Evolutionary conservation across 257 asterid genomes (phyloP), one percentile per base, ranked within the genome.

Genomic region (Solanum appendiculatum): DNA sequence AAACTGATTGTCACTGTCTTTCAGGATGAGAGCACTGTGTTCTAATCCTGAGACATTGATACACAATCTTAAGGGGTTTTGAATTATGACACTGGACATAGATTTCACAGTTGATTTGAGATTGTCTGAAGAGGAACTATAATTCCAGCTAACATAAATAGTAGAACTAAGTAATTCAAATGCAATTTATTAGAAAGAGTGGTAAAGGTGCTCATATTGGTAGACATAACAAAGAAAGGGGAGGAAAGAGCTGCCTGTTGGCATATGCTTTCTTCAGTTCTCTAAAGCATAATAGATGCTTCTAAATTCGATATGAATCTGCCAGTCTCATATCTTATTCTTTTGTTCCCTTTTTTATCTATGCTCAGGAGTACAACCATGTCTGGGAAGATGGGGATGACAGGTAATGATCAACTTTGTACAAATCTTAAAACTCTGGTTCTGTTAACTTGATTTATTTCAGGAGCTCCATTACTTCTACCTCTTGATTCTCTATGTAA

Each of bases 331-430:
- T 87, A 83, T 70, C 72, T 74, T 40, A 9, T 31, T 88, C 46
- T 29, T 51, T 60, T 77, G 20, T 64, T 84, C 21, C 31, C 66
- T 78, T 73, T 40, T 18, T 56, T 81, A 29, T 86, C 88, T 85
- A 88, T 82, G 64, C 72, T 82, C 94, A 96, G 98, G 99, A 94
- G 88, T 92, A 91, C 86, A 92, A 92, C 92, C 98, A 94, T 93
- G 92, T 93, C 23, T 95, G 98, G 99, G 98, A 94, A 93, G 98
- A 96, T 64, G 98, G 98, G 29, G 98, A 96, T 90, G 95, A 89
- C 93, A 94, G 98, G 98, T 95, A 91, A 86, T 40, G 34, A 33
- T 88, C 78, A 88, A 69, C 42, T 87, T 27, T 86, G 40, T 75
- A 11, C 34, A n/a, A 40, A 13, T 86, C 10, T 9, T 40, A 40